phyloP scores from a whole-genome alignment of 2,329 filamentous ascomycete species.

The Ophidiomyces ophidiicola region DNA sequence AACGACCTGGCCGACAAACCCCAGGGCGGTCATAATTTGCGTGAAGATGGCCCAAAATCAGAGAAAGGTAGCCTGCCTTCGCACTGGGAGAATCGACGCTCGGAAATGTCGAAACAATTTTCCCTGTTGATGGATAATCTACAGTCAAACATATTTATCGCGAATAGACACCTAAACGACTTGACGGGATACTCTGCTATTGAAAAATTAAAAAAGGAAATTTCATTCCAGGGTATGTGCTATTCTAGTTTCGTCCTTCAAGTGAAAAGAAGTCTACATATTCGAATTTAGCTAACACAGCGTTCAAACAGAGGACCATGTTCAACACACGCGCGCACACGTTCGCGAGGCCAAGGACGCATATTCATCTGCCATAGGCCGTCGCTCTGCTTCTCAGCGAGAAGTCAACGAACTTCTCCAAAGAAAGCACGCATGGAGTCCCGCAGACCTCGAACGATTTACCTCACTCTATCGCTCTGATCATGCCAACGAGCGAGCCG shows the following conservation, averaged over 20 bases:
- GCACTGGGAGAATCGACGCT: constrained; percentile 42
- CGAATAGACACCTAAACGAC: constrained; percentile 80
- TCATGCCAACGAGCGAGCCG: constrained; percentile 81
- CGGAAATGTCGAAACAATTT: constrained; percentile 49
- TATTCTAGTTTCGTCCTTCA: background rate
- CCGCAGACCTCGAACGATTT: constrained; percentile 82
- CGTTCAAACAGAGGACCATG: constrained; percentile 37
- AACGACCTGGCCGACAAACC: too few relatives aligned
- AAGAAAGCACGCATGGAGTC: constrained; percentile 83
- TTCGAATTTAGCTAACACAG: constrained; percentile 11
- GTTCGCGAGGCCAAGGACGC: constrained; percentile 60
- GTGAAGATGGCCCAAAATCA: background rate
- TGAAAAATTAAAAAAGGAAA: constrained; percentile 68
- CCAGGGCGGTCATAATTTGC: too few relatives aligned
- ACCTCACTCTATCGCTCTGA: constrained; percentile 84
- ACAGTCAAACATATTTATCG: constrained; percentile 71
- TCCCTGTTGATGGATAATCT: constrained; percentile 74
- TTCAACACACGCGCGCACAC: constrained; percentile 44
- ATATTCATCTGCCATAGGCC: constrained; percentile 73
- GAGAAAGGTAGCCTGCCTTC: constrained; percentile 36
- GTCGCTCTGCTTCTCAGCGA: constrained; percentile 78
- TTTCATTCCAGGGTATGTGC: constrained; percentile 51
- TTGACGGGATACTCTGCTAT: constrained; percentile 91
- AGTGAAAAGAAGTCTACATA: background rate
- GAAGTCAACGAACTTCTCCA: constrained; percentile 91